Percentiles rank a stretch among this genome's conserved stretches.
Conservation (phyloP, 2,329 filamentous ascomycete species). For the Aureobasidium sp. region DNA sequence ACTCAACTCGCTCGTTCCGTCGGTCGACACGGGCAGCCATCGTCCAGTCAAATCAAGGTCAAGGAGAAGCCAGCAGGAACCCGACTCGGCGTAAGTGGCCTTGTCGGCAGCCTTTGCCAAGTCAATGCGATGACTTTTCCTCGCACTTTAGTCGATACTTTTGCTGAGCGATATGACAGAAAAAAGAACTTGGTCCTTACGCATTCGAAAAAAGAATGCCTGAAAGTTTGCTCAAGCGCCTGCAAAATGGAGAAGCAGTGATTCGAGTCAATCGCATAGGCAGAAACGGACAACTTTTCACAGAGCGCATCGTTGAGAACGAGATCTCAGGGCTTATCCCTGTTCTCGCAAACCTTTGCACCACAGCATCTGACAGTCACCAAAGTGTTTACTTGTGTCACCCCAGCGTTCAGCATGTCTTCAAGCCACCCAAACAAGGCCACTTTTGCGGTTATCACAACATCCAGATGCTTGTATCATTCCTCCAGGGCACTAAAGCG, state of each 20-base stretch:
- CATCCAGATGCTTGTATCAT: constrained; percentile 81
- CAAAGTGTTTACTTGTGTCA: constrained; percentile 72
- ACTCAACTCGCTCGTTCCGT: not conserved
- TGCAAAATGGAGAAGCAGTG: constrained; percentile 32
- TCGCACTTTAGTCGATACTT: not conserved
- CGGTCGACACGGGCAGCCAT: not conserved
- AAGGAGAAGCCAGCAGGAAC: not conserved
- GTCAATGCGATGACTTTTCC: no score
- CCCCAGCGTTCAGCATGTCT: constrained; percentile 65
- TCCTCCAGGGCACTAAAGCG: constrained; percentile 55
- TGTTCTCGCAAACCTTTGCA: constrained; percentile 38
- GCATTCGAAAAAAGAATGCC: constrained; percentile 42
- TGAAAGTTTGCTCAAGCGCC: constrained; percentile 31
- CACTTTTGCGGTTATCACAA: constrained; percentile 87
- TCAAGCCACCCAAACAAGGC: constrained; percentile 70
- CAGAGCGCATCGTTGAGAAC: constrained; percentile 34
- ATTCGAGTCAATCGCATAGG: constrained; percentile 32
- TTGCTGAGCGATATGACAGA: constrained; percentile 24
- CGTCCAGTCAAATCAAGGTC: not conserved
- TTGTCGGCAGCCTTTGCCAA: not conserved
- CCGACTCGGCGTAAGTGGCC: constrained; percentile 7
- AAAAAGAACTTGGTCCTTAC: constrained; percentile 38
- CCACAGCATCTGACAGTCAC: constrained; percentile 56
- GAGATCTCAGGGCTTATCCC: constrained; percentile 37
- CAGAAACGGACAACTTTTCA: constrained; percentile 36